phyloP scores from a whole-genome alignment of 2,329 filamentous ascomycete species.

The Colletotrichum nymphaeae region DNA sequence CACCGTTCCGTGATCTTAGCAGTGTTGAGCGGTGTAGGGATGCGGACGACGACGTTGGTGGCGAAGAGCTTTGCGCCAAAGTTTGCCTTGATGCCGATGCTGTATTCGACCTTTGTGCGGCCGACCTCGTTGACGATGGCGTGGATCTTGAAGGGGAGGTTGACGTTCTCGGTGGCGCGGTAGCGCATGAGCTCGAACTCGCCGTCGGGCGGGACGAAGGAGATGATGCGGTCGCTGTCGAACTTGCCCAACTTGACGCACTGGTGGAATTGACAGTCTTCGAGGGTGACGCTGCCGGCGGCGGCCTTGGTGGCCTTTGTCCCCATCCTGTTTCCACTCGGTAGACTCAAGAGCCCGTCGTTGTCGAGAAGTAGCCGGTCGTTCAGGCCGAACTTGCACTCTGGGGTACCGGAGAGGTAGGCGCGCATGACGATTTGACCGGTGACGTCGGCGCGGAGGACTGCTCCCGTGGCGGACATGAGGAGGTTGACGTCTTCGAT shows the following conservation, averaged over 20 bases:
- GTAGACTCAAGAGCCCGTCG: slow-evolving; percentile 72
- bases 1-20: slow-evolving; percentile 93
- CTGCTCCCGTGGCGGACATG: slow-evolving; percentile 97
- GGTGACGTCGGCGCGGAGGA: slow-evolving; percentile 94
- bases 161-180: slow-evolving; percentile 97
- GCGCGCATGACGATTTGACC: slow-evolving; percentile 99
- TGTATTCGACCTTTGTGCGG: slow-evolving; percentile 98
- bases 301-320: slow-evolving; percentile 95
- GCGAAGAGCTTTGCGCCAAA: slow-evolving; percentile 97
- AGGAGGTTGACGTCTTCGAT: slow-evolving; percentile 99
- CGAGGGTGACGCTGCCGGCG: slow-evolving; percentile 92
- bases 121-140: slow-evolving; percentile 98
- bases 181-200: slow-evolving; percentile 99
- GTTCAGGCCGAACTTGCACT: slow-evolving; percentile 99
- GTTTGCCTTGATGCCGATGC: slow-evolving; percentile 96
- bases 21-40: slow-evolving; percentile 96
- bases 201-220: slow-evolving; percentile 94
- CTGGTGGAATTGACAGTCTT: slow-evolving; percentile 99
- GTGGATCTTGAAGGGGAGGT: slow-evolving; percentile 98
- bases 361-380: slow-evolving; percentile 92
- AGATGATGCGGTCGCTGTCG: slow-evolving; percentile 95
- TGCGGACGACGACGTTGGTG: slow-evolving; percentile 93
- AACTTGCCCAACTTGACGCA: slow-evolving; percentile 98
- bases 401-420: slow-evolving; percentile 94
- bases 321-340: slow-evolving; percentile 80